Base-by-base conservation (phyloP, 352 stramenopile genomes). In the Phytophthora meadii region DNA sequence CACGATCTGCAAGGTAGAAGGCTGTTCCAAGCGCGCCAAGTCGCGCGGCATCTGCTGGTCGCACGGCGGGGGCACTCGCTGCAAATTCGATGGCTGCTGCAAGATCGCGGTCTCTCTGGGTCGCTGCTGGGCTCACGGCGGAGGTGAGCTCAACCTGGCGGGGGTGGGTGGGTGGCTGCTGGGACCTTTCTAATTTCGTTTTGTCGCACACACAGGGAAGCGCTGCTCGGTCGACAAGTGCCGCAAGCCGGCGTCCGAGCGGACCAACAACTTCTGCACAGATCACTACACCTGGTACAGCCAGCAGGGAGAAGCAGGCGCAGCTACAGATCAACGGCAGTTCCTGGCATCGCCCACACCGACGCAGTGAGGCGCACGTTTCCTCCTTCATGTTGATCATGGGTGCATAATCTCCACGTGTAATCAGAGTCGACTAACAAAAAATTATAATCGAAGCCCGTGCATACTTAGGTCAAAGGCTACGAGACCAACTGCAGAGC, bases 1-100 rank as follows among this genome's bases (percentile, higher is more conserved):
- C 60, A 86, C 72, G 44, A 65, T 57, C 36, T 88, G 79, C 62
- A 87, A 65, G 25, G 63, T 86, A 17, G 70, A 85, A 27, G 77
- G 77, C 32, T 87, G 79, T 56, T 60, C 55, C 39, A 89, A 89
- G 56, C 83, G 84, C 32, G 82, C 84, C 63, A 94, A 94, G 66
- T 92, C 84, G 17, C 70, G 84, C 14, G 88, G 88, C 17, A 84
- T 91, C 55, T 96, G 88, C 70, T 94, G 87, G 88, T 91, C 83
- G 6, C 88, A 96, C 60, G 88, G 88, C 28, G 88, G 88, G 2
- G 88, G 88, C 39, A 90, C 80, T 19, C 74, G 74, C 48, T 90
- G 81, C 64, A 85, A 86, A 44, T 45, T 78, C 25, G 60, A 68
- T n/a, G 54, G 58, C 51, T 90, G 81, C 61, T 54, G 58, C 27